A percentile compares a stretch with the other conserved stretches of the same genome.
These are phyloP conservation scores for Dendrobium catenatum DNA, from an alignment of 106 monocot genomes.

Conservation along the genomic window DNA sequence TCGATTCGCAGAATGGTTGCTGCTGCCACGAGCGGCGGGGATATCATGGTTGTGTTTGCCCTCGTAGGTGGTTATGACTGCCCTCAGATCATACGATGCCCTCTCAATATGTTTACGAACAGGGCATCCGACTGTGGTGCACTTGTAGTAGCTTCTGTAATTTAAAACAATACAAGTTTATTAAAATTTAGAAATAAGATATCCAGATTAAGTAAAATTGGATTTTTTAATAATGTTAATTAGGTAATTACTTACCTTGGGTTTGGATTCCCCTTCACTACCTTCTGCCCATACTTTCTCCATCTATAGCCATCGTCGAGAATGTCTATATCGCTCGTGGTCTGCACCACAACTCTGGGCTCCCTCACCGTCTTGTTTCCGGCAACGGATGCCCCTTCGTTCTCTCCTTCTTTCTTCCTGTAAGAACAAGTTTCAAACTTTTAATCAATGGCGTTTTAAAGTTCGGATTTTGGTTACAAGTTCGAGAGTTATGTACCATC, in stretches of 20 bases:
- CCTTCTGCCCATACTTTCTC: conserved; percentile 55
- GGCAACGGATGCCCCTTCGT: conserved; percentile 9
- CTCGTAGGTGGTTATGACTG: conserved; percentile 66
- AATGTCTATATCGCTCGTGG: conserved; percentile 41
- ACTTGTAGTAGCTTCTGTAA: conserved; percentile 72
- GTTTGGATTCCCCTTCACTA: conserved; percentile 51
- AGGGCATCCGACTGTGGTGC: conserved; percentile 39
- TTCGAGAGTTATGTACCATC: conserved; percentile 19
- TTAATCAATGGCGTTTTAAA: not conserved
- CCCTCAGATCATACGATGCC: conserved; percentile 37
- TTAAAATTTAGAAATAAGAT: not conserved
- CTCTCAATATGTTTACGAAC: conserved; percentile 70
- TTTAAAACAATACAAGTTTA: not conserved
- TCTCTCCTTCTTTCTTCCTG: conserved; percentile 35
- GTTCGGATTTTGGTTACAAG: not conserved
- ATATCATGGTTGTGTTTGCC: conserved; percentile 77
- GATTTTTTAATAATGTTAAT: not conserved
- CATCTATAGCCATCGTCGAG: conserved; percentile 42
- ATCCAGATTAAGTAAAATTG: not conserved
- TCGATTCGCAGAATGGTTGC: not conserved
- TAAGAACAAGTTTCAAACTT: not conserved
- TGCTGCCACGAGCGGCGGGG: conserved; percentile 39
- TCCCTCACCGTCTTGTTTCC: conserved; percentile 31
- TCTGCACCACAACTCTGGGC: conserved; percentile 44
- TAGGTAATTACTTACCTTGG: conserved; percentile 19